Evolutionary conservation across 208 protist species (phyloP), one percentile per base, ranked within the genome.

Genomic region (Strigomonas culicis): DNA sequence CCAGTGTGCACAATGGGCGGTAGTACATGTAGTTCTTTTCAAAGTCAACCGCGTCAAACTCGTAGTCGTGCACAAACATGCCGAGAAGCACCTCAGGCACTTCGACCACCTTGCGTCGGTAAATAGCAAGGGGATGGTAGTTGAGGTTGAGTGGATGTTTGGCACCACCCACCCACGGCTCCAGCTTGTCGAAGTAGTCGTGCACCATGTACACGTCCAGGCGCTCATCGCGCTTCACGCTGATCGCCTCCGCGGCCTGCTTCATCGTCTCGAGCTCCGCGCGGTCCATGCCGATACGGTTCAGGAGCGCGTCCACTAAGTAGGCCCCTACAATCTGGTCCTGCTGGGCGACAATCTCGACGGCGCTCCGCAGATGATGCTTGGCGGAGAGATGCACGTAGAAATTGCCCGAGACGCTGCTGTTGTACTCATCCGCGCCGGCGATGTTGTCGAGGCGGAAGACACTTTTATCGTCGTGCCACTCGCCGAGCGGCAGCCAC

Each of bases 111-210:
- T 92, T 92, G 25, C 84, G 76, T 7, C 84, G 86, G 53, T 88
- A 96, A 50, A 96, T 90, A 34, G 88, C 77, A 39, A 96, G 79
- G 0, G 90, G 90, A 74, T 96, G 90, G 75, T 96, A 94, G 75
- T 96, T 96, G 62, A 93, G 79, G 47, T 78, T 76, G 25, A 96
- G 72, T 21, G 90, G 90, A 68, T 96, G 88, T 63, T 79, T 74
- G 1, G 77, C 71, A 19, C 81, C 84, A 7, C 70, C 74, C 25
- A 64, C 68, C 88, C 90, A 96, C 44, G 80, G 66, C 4, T 72
- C 60, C 31, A 96, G 72, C 39, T 79, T 84, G 69, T 93, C 75
- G 59, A 96, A 96, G 75, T 84, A 79, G 62, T 96, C 84, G 68
- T 96, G 90, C 28, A 92, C 86, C 72, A 90, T 77, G 76, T 93